Evolutionary conservation across 2,329 filamentous ascomycete species (phyloP).

Genomic region (Botrytis hyacinthi): DNA sequence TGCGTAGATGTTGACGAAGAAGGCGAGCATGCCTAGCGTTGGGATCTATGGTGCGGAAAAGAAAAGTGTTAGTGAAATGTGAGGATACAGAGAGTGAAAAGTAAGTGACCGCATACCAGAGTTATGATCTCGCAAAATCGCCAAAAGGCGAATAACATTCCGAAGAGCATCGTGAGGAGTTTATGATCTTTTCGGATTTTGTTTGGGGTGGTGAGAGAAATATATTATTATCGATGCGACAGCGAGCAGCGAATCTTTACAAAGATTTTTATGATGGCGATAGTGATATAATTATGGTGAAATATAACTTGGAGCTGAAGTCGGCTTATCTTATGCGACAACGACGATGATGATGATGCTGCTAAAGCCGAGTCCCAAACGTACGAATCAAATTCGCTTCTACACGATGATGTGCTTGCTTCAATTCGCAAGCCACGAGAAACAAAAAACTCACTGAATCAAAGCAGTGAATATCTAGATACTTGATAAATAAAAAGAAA

Average conservation of each 20-base stretch:
- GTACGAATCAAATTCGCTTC: constrained; percentile 5
- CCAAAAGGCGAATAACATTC: constrained; percentile 61
- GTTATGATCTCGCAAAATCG: constrained; percentile 62
- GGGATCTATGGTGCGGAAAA: constrained; percentile 51
- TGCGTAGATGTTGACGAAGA: constrained; percentile 62
- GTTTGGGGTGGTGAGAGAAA: background rate
- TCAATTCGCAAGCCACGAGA: background rate
- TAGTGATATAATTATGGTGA: background rate
- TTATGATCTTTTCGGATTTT: background rate
- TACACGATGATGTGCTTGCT: background rate
- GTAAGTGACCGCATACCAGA: constrained; percentile 47
- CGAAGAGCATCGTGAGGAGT: constrained; percentile 54
- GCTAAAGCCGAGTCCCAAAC: background rate
- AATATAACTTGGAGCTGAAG: background rate
- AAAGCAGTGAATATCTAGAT: background rate
- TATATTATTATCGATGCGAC: background rate
- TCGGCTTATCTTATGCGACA: constrained; percentile 18
- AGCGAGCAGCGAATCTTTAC: background rate
- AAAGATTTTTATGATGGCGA: background rate
- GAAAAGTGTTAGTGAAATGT: background rate
- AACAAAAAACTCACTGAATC: no score
- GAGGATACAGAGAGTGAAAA: background rate
- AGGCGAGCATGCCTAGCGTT: constrained; percentile 64
- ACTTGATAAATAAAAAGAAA: background rate
- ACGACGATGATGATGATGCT: background rate